These are phyloP conservation scores for Candida gorgasii DNA, from an alignment of 805 yeast species.

Conservation along the genomic window DNA sequence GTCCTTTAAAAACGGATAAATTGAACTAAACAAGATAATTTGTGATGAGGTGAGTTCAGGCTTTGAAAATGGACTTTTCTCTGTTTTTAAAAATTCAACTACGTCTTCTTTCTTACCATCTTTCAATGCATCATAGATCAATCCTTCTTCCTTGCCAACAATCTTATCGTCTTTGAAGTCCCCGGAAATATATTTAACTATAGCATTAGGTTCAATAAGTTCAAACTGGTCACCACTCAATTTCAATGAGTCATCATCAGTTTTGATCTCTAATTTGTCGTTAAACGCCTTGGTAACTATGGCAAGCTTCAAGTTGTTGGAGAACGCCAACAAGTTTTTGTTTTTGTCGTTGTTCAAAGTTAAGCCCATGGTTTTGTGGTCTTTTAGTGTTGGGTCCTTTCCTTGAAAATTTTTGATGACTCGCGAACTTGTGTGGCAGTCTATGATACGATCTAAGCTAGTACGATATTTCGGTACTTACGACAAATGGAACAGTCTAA, in stretches of 20 bases:
- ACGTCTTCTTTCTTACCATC: slow-evolving; percentile 29
- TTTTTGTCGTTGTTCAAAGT: slow-evolving; percentile 23
- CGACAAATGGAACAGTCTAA: slow-evolving; percentile 19
- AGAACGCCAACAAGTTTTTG: slow-evolving; percentile 27
- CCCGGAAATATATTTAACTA: slow-evolving; percentile 59
- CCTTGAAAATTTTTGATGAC: slow-evolving; percentile 2
- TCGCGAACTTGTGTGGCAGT: slow-evolving; percentile 4
- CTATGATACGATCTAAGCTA: no score
- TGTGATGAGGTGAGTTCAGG: slow-evolving; percentile 48
- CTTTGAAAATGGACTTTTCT: slow-evolving; percentile 18
- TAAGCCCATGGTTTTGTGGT: slow-evolving; percentile 5
- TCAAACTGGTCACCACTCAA: slow-evolving; percentile 47
- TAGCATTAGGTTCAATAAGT: slow-evolving; percentile 66
- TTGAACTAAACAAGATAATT: slow-evolving; percentile 58
- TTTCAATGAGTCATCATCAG: slow-evolving; percentile 24
- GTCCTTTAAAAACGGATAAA: slow-evolving; percentile 46
- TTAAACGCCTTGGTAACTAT: slow-evolving; percentile 39
- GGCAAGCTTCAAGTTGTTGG: slow-evolving; percentile 44
- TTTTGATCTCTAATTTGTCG: slow-evolving; percentile 19
- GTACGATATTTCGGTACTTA: background rate
- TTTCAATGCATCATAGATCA: slow-evolving; percentile 43
- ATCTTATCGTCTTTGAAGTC: slow-evolving; percentile 43
- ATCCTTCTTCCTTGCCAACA: slow-evolving; percentile 45
- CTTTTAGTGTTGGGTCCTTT: background rate
- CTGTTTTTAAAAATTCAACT: slow-evolving; percentile 15